Base-by-base conservation (phyloP, 208 protist genomes). In the Trypanosoma grayi region DNA sequence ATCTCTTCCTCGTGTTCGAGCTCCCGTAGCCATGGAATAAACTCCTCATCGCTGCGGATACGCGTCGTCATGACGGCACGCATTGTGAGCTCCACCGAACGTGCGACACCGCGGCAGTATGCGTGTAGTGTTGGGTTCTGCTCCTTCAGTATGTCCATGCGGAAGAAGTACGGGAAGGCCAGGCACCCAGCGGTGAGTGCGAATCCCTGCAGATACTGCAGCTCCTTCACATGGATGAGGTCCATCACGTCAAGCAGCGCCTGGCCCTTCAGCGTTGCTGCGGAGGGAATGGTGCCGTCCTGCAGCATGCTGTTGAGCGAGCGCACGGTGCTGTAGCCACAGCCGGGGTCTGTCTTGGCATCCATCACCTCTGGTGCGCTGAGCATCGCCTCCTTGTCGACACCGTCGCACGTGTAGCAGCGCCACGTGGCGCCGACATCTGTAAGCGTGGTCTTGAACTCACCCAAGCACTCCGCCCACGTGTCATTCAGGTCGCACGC, bases 321-420 rank as follows among this genome's bases (percentile, higher is more conserved):
- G 53, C 60, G 48, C 16, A 86, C 61, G 9, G 48, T 33, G 36
- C 75, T 65, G 75, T 70, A 87, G 50, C 79, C 79, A 48, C 79
- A 87, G 50, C 83, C 80, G 11, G 83, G 75, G 67, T 93, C 87
- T 53, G 87, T 93, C 75, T 93, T 90, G 53, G 83, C 70, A 65
- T 93, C 87, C 87, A 93, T 90, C 44, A 93, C 76, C 71, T 93
- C 87, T 7, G 83, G 83, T 0, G 87, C 83, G 1, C 81, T 85
- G 4, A 93, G 75, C 45, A 93, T 84, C 45, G 80, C 61, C 66
- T 93, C 87, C 67, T 81, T 79, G 58, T 93, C 75, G 4, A 87
- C 71, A 40, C 77, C 81, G 0, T 69, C 74, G 46, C 81, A 48
- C 45, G 77, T 79, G 55, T 70, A 46, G 68, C 82, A 93, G 47